A percentile compares a stretch with the other conserved stretches of the same genome.
phyloP scores from a whole-genome alignment of 495 filamentous ascomycete genomes.

The Pyronema omphalodes region DNA sequence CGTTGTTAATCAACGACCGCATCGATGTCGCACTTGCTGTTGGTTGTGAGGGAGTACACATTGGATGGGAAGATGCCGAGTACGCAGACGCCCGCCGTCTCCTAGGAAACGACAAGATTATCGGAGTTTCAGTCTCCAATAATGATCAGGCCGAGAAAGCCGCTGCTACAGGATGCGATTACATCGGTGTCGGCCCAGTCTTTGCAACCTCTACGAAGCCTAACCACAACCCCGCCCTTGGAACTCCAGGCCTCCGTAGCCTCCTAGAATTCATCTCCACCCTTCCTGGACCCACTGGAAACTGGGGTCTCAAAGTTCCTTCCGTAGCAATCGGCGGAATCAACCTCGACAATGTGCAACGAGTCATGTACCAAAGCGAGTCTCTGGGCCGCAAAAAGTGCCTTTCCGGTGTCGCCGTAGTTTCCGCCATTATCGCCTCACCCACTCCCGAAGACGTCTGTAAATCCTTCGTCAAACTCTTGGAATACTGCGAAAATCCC shows the following conservation, averaged over 20 bases:
- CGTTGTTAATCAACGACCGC: slow-evolving; percentile 89
- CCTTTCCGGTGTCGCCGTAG: slow-evolving; percentile 68
- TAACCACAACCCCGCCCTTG: slow-evolving; percentile 13
- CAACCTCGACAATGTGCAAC: slow-evolving; percentile 56
- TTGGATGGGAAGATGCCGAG: slow-evolving; percentile 86
- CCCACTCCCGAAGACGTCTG: slow-evolving; percentile 43
- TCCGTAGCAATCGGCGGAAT: slow-evolving; percentile 80
- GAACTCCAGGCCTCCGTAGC: slow-evolving; percentile 5
- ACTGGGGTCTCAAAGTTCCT: slow-evolving; percentile 26
- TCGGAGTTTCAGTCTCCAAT: slow-evolving; percentile 28
- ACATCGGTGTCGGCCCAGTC: slow-evolving; percentile 75
- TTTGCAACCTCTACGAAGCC: slow-evolving; percentile 55
- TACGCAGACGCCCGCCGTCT: slow-evolving; percentile 47
- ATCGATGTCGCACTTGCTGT: slow-evolving; percentile 76
- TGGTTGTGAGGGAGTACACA: slow-evolving; percentile 76
- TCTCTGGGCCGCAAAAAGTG: slow-evolving; percentile 27
- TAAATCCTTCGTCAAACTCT: slow-evolving; percentile 32
- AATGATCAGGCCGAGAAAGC: slow-evolving; percentile 13
- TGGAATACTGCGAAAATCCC: not conserved
- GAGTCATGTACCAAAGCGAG: slow-evolving; percentile 48
- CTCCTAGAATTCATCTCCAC: slow-evolving; percentile 13
- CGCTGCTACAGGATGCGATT: slow-evolving; percentile 34
- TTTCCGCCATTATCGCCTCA: slow-evolving; percentile 72
- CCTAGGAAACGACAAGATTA: slow-evolving; percentile 49
- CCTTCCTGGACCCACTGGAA: not conserved